Evolutionary conservation across 352 stramenopile genomes (phyloP), one percentile per base, ranked within the genome.

Genomic region (Globisporangium canariense): DNA sequence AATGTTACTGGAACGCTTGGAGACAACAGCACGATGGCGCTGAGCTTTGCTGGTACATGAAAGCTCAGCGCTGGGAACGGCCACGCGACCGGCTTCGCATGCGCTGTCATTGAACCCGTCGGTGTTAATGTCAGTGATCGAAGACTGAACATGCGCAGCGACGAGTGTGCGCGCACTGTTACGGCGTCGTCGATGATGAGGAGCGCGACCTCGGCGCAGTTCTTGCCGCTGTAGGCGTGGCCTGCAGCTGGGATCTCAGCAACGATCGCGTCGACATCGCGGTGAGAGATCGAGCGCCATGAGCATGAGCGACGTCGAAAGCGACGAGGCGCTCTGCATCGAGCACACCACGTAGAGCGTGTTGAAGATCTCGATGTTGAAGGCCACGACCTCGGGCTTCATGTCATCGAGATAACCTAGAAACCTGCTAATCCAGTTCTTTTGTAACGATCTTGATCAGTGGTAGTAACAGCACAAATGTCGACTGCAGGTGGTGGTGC

Each of bases 371-470:
- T 25, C 22, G 22, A 25, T 25, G 22, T 0, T 25, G 22, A 25
- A 25, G 22, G 1, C 22, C 22, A 25, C 57, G 30, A 67, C 62
- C 50, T 75, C 65, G 5, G 69, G 66, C 8, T 67, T 68, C 46
- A 65, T 61, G 25, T 71, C 70, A 10, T 74, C 60, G 18, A 66
- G 52, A 18, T 70, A 46, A 4, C 45, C 38, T 11, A 79, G 46
- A 1, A 64, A 62, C 10, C 58, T 40, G 20, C 50, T 41, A 18
- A 77, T 76, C 65, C 60, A 69, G 57, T 86, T 85, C 56, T 25
- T 81, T 86, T 16, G 63, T 51, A 6, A 58, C 52, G 8, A 83
- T 68, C 53, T 86, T 82, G 49, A 88, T 69, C 1, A 81, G 8
- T 0, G 79, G 75, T 0, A 83, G 56, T 0, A 86, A 6, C 25